Evolutionary conservation across 2,329 filamentous ascomycete genomes (phyloP).

Genomic region (Lomentospora prolificans): DNA sequence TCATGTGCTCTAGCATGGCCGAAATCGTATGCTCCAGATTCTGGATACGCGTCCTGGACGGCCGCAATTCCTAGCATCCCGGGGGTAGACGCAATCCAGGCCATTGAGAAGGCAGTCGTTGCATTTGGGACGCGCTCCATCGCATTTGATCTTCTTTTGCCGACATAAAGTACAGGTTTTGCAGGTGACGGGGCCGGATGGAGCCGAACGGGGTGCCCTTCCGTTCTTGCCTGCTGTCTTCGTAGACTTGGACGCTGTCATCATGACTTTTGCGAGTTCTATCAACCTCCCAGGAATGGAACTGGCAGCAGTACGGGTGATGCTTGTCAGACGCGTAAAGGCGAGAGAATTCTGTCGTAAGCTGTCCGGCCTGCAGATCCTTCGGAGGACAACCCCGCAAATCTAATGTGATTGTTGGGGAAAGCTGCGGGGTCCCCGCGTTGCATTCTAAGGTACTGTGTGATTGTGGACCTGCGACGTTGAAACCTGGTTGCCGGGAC

Average conservation of each 20-base stretch:
- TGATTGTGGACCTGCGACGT: too few species aligned
- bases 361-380: too few species aligned
- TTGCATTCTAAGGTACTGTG: too few species aligned
- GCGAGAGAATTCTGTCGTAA: too few species aligned
- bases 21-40: conserved; percentile 21
- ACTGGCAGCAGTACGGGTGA: too few species aligned
- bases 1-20: conserved; percentile 23
- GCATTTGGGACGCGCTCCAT: conserved; percentile 23
- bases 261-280: too few species aligned
- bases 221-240: background rate
- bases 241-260: background rate
- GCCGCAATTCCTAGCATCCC: conserved; percentile 22
- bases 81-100: conserved; percentile 22
- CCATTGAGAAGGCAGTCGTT: conserved; percentile 19
- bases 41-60: conserved; percentile 21
- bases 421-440: too few species aligned
- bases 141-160: conserved; percentile 26
- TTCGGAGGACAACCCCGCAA: too few species aligned
- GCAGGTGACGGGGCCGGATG: conserved; percentile 13
- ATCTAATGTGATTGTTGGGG: too few species aligned
- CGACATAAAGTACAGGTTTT: conserved; percentile 26
- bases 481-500: too few species aligned
- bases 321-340: too few species aligned
- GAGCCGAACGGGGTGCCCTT: background rate
- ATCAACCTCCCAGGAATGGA: too few species aligned